Conservation (phyloP, 2,329 filamentous ascomycete genomes). For the Cladosporium cucumerinum region DNA sequence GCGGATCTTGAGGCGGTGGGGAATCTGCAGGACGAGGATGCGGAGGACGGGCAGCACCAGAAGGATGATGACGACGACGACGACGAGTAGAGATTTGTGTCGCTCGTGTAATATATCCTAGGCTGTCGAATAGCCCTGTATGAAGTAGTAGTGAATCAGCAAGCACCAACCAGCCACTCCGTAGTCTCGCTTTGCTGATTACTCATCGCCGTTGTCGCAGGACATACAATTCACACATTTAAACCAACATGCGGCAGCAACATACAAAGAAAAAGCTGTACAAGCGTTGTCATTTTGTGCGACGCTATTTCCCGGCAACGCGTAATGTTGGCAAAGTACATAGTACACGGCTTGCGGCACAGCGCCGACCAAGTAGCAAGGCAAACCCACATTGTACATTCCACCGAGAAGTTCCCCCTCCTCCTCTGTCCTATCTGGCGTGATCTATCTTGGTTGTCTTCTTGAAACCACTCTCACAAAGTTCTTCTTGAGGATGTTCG, state of each 20-base stretch:
- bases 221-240: neutral
- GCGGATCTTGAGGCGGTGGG: neutral
- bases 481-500: neutral
- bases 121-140: neutral
- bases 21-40: slow-evolving; percentile 2
- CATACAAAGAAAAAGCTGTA: slow-evolving; percentile 16
- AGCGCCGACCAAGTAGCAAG: neutral
- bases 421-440: slow-evolving; percentile 9
- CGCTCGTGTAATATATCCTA: neutral
- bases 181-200: neutral
- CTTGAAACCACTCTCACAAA: slow-evolving; percentile 8
- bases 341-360: slow-evolving; percentile 10
- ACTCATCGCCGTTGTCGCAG: slow-evolving; percentile 1
- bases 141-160: neutral
- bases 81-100: neutral
- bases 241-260: neutral
- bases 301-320: slow-evolving; percentile 1
- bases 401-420: neutral
- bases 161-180: neutral
- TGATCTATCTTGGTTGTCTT: slow-evolving; percentile 13
- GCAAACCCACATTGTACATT: slow-evolving; percentile 16
- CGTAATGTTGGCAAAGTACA: neutral
- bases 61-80: neutral
- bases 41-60: neutral
- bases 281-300: slow-evolving; percentile 15